Evolutionary conservation across 2,329 filamentous ascomycete genomes (phyloP).

Genomic region (Pseudogymnoascus pannorum): DNA sequence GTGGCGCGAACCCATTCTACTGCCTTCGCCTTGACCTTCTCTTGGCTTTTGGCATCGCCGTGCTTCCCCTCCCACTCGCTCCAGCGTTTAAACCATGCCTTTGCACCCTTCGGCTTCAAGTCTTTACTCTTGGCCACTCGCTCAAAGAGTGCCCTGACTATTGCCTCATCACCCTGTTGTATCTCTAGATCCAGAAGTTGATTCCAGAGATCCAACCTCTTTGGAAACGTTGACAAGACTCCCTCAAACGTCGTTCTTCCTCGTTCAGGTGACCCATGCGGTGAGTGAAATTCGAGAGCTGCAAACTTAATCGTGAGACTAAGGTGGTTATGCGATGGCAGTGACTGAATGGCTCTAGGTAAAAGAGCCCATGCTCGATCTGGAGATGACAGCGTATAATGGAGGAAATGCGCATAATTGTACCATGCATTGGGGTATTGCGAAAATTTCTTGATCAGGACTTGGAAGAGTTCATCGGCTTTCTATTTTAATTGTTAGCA

Average conservation of each 20-base stretch:
- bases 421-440: slow-evolving; percentile 75
- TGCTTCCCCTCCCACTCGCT: slow-evolving; percentile 74
- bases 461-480: slow-evolving; percentile 81
- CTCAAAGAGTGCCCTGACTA: slow-evolving; percentile 73
- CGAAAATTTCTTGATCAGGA: slow-evolving; percentile 80
- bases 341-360: slow-evolving; percentile 74
- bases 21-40: slow-evolving; percentile 63
- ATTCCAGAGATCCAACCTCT: slow-evolving; percentile 89
- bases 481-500: slow-evolving; percentile 46
- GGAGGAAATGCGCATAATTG: slow-evolving; percentile 92
- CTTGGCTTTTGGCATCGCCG: slow-evolving; percentile 62
- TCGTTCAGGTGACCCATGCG: slow-evolving; percentile 76
- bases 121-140: slow-evolving; percentile 61
- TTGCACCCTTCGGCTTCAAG: slow-evolving; percentile 75
- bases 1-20: slow-evolving; percentile 55
- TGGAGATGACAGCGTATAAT: slow-evolving; percentile 62
- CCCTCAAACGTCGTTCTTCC: slow-evolving; percentile 93
- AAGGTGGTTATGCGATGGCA: slow-evolving; percentile 58
- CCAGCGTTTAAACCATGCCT: slow-evolving; percentile 89
- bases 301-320: slow-evolving; percentile 81
- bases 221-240: slow-evolving; percentile 74
- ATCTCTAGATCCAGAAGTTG: slow-evolving; percentile 83
- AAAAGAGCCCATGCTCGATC: slow-evolving; percentile 73
- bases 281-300: slow-evolving; percentile 80
- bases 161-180: slow-evolving; percentile 47